phyloP scores from a whole-genome alignment of 2,329 filamentous ascomycete genomes.

The Trichoderma brevicompactum region DNA sequence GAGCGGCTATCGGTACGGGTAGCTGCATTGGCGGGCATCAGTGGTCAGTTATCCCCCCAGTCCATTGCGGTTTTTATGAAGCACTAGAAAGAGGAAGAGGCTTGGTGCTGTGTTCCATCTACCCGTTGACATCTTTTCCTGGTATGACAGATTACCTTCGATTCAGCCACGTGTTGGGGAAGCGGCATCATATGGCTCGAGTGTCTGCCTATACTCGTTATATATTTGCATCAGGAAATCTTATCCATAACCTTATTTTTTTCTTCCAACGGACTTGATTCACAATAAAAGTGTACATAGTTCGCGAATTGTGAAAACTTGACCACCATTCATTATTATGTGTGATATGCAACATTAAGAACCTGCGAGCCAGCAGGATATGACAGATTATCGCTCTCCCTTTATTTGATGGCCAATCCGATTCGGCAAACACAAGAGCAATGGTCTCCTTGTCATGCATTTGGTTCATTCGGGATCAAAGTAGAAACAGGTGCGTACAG shows the following conservation, averaged over 20 bases:
- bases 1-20: slow-evolving; percentile 22
- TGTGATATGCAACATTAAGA: no score
- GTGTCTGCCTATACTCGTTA: not conserved
- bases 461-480: not conserved
- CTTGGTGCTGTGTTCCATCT: slow-evolving; percentile 11
- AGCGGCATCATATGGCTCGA: slow-evolving; percentile 12
- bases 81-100: slow-evolving; percentile 11
- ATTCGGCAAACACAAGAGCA: not conserved
- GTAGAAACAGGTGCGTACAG: slow-evolving; percentile 11
- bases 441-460: not conserved
- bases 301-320: no score
- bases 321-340: no score
- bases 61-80: not conserved
- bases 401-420: not conserved
- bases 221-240: not conserved
- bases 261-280: not conserved
- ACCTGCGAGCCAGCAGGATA: no score
- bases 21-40: slow-evolving; percentile 25
- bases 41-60: slow-evolving; percentile 7
- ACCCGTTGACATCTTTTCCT: slow-evolving; percentile 16
- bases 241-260: slow-evolving; percentile 14
- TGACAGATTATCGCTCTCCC: no score
- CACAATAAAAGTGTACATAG: not conserved
- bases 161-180: slow-evolving; percentile 21
- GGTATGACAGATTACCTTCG: slow-evolving; percentile 20